Conservation (phyloP, 495 filamentous ascomycete species). For the Beverwykella pulmonaria region DNA sequence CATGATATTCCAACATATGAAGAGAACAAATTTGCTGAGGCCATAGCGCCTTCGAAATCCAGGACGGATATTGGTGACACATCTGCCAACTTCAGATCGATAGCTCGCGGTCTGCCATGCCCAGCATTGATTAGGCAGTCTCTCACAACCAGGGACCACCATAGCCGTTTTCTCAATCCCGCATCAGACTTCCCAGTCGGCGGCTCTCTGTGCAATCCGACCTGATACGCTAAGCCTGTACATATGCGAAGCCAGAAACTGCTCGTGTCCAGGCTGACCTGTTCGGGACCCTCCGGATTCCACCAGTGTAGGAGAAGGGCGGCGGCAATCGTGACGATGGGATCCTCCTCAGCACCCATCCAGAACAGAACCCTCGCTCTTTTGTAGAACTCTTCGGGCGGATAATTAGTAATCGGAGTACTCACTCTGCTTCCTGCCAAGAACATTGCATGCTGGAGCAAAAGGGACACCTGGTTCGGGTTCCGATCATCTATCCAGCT, state of each 20-base stretch:
- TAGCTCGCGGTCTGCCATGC: slow-evolving; percentile 33
- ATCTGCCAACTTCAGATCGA: slow-evolving; percentile 34
- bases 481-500: slow-evolving; percentile 30
- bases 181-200: slow-evolving; percentile 12
- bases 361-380: slow-evolving; percentile 35
- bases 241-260: slow-evolving; percentile 34
- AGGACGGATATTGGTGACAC: slow-evolving; percentile 17
- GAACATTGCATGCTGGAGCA: slow-evolving; percentile 34
- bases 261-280: slow-evolving; percentile 34
- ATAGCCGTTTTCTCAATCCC: slow-evolving; percentile 31
- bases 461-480: slow-evolving; percentile 18
- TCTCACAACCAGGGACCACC: slow-evolving; percentile 36
- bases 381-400: slow-evolving; percentile 34
- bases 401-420: slow-evolving; percentile 8
- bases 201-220: slow-evolving; percentile 36
- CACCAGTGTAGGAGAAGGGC: slow-evolving; percentile 36
- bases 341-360: slow-evolving; percentile 37
- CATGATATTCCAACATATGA: slow-evolving; percentile 33
- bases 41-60: slow-evolving; percentile 32
- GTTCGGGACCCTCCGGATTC: slow-evolving; percentile 38
- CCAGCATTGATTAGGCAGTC: slow-evolving; percentile 39
- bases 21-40: slow-evolving; percentile 27
- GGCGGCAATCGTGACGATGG: slow-evolving; percentile 28
- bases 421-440: slow-evolving; percentile 35
- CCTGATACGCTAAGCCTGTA: slow-evolving; percentile 34